phyloP scores from a whole-genome alignment of 371 early-diverging fungal species.

The Haplosporangium sp. region DNA sequence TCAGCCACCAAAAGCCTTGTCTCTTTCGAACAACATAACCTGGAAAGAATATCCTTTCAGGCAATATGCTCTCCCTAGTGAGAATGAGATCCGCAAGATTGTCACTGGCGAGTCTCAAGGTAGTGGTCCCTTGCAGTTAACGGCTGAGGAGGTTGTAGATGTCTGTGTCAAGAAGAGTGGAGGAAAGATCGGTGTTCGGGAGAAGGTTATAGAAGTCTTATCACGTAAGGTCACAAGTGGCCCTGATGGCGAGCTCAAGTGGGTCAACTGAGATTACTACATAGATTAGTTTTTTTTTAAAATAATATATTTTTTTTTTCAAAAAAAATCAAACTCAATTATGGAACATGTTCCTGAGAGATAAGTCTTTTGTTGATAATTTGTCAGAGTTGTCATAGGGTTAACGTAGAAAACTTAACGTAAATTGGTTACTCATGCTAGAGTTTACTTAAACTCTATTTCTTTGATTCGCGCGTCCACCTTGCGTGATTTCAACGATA shows the following conservation, averaged over 20 bases:
- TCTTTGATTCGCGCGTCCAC: neutral
- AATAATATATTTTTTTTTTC: too few species aligned
- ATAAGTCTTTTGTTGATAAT: too few species aligned
- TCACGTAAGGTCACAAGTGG: constrained; percentile 65
- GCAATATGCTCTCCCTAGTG: constrained; percentile 82
- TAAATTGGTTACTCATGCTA: constrained; percentile 25
- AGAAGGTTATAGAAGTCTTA: constrained; percentile 78
- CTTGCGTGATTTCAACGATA: neutral
- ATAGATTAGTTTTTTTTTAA: too few species aligned
- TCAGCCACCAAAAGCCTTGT: constrained; percentile 51
- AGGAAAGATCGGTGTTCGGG: constrained; percentile 75
- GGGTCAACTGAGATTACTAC: constrained; percentile 56
- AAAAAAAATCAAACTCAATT: neutral
- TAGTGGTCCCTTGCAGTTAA: constrained; percentile 62
- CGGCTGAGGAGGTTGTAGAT: constrained; percentile 72
- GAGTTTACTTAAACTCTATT: constrained; percentile 1
- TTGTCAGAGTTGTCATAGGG: constrained; percentile 30
- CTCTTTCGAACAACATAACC: constrained; percentile 55
- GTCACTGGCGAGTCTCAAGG: constrained; percentile 72
- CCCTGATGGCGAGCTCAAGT: constrained; percentile 52
- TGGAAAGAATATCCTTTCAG: constrained; percentile 77
- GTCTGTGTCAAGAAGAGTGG: constrained; percentile 73
- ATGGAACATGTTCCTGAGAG: neutral
- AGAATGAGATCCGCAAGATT: constrained; percentile 75
- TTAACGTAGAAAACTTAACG: constrained; percentile 8